Evolutionary conservation across 768 basidiomycete species (phyloP).

Genomic region (Hericium rajendrae): DNA sequence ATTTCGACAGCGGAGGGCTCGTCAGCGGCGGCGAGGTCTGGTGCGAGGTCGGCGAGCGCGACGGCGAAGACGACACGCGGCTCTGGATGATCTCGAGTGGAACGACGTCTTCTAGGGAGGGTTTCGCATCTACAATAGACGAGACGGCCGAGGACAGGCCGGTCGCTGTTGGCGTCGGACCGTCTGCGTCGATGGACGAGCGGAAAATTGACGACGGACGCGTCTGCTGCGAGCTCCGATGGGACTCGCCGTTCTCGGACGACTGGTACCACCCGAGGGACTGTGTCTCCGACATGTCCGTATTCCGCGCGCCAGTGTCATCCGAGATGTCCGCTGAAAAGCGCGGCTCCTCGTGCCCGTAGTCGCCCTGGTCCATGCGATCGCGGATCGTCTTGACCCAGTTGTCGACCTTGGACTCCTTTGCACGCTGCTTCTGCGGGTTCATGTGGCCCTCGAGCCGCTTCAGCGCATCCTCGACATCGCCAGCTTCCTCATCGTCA

Average conservation of each 20-base stretch:
- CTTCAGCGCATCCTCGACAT: conserved; percentile 72
- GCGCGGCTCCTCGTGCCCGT: conserved; percentile 49
- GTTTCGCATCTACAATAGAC: conserved; percentile 34
- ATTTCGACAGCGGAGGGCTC: conserved; percentile 2
- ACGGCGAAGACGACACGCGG: conserved; percentile 33
- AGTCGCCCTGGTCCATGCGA: conserved; percentile 54
- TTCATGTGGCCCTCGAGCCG: conserved; percentile 84
- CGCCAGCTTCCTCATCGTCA: conserved; percentile 67
- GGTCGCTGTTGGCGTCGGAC: conserved; percentile 2
- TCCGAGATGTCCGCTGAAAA: conserved; percentile 39
- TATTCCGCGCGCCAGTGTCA: neutral
- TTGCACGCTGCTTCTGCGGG: conserved; percentile 56
- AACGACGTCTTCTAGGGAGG: conserved; percentile 49
- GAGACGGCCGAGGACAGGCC: neutral
- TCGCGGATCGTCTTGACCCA: conserved; percentile 72
- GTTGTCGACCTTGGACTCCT: conserved; percentile 67
- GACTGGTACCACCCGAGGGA: neutral
- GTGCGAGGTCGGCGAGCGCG: conserved; percentile 22
- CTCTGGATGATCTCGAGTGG: conserved; percentile 59
- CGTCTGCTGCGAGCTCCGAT: conserved; percentile 2
- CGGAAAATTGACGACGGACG: conserved; percentile 3
- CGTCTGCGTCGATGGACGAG: neutral
- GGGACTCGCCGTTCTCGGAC: conserved; percentile 6
- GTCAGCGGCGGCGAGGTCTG: conserved; percentile 13
- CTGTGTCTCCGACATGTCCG: neutral